Evolutionary conservation across 2,329 filamentous ascomycete species (phyloP), one percentile per base, ranked within the genome.

Genomic region (Claviceps sp.): DNA sequence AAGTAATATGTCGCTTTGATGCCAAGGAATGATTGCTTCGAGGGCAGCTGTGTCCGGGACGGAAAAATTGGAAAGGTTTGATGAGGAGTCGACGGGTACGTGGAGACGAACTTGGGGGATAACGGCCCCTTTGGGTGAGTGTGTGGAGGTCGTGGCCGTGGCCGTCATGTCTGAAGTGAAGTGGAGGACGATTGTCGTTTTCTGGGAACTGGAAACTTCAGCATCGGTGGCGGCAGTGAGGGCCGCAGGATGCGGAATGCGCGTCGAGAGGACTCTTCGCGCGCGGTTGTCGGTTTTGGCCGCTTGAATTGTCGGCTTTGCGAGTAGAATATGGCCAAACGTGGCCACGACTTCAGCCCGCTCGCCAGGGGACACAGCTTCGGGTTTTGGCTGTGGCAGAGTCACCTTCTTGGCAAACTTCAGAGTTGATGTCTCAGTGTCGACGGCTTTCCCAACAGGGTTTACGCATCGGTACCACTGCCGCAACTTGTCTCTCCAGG

Each of bases 291-390:
- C 43, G 48, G 54, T 54, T 17, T 44, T 52, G 37, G 48, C 39
- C 16, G n/a, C 24, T 19, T 46, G 44, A 7, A 24, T 22, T 22
- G 53, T 48, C 39, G 64, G 59, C 22, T 57, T 50, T 5, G 51
- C 48, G 54, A 74, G 72, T 0, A 81, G 68, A 38, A 80, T 56
- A 50, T 76, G 72, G 17, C 78, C 78, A 57, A 81, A 81, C 2
- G 68, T 65, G 11, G 75, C 75, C 2, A 59, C 62, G 1, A 72
- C 17, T 47, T 55, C 51, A 22, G 38, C 22, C 2, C 24, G 24
- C 19, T 53, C 53, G 22, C 53, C 37, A 8, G 51, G 14, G 24
- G 24, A 38, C 37, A 16, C 3, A 4, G 10, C 10, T 34, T 2
- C 16, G 11, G 14, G 5, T 16, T 47, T 37, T 10, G 48, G 26